phyloP scores from a whole-genome alignment of 768 basidiomycete genomes.

The Hypsizygus marmoreus region DNA sequence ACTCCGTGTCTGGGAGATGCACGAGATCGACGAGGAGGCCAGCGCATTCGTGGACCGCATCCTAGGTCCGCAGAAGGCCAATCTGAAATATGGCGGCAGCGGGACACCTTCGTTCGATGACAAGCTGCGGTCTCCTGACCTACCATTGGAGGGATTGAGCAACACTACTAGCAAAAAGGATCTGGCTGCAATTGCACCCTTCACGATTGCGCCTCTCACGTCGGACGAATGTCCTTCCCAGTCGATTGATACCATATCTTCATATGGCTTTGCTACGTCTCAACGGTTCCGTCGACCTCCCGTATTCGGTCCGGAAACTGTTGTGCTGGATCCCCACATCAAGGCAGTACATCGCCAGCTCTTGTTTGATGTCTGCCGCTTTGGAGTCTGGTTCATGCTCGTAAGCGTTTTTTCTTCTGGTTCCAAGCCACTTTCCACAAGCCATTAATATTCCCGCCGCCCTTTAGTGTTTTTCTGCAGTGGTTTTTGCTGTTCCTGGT shows the following conservation, averaged over 20 bases:
- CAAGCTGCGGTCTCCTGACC: background rate
- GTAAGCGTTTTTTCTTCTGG: constrained; percentile 16
- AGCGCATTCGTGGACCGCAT: constrained; percentile 21
- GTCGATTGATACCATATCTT: constrained; percentile 10
- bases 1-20: constrained; percentile 40
- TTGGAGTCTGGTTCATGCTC: constrained; percentile 23
- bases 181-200: constrained; percentile 20
- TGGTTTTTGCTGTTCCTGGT: constrained; percentile 24
- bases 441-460: background rate
- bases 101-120: background rate
- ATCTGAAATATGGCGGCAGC: background rate
- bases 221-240: background rate
- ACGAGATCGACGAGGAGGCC: constrained; percentile 29
- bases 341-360: constrained; percentile 31
- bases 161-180: background rate
- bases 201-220: constrained; percentile 9
- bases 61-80: constrained; percentile 8
- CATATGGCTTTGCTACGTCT: background rate
- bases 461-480: constrained; percentile 22
- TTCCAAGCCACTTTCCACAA: background rate
- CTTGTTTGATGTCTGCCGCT: constrained; percentile 27
- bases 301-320: constrained; percentile 42
- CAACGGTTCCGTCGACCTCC: constrained; percentile 27
- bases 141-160: too few species aligned
- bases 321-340: constrained; percentile 39